Evolutionary conservation across 75 land plant species (phyloP), one percentile per base, ranked within the genome.

Genomic region (Isoetes taiwanensis): DNA sequence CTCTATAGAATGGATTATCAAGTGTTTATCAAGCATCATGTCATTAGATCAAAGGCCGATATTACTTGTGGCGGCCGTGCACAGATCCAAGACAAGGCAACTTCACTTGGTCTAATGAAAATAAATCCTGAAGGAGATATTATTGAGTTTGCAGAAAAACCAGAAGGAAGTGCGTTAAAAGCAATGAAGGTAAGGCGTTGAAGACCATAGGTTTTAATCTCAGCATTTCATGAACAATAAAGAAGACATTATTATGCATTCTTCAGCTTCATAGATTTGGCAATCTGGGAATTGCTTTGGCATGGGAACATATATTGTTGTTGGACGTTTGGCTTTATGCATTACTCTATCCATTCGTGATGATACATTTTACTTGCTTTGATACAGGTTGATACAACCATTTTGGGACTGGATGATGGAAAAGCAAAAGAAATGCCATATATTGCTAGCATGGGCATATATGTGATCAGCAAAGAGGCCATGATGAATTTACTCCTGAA

Each of bases 401-500:
- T 46, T 4, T 23, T 46, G 8, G 50, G 50, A 19, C 16, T 46
- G 16, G 50, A 46, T 16, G 12, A 19, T 8, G 16, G 25, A 23
- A 46, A 23, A 46, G 50, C 50, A 19, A n/a, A 6, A 19, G n/a
- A 5, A n/a, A 6, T 46, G 50, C 50, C 50, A 8, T 46, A 8
- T 46, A 46, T 46, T 46, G 50, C 50, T 8, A 46, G 50, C 16
- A 46, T 46, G 50, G 50, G 50, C 4, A 46, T 46, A 46, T 46
- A 46, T n/a, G 50, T 46, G 4, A 46, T 46, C 16, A 46, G 50
- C 23, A 46, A 46, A 23, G 50, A 46, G 5, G 50, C 50, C 5
- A 46, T 46, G 50, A 6, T 6, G 21, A 46, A 46, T 16, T 16
- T 46, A n/a, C 16, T 46, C 8, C 50, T n/a, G n/a, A n/a, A n/a